Evolutionary conservation across 1,284 basidiomycete genomes (phyloP).

Genomic region (Cryptococcus jaspeensis): DNA sequence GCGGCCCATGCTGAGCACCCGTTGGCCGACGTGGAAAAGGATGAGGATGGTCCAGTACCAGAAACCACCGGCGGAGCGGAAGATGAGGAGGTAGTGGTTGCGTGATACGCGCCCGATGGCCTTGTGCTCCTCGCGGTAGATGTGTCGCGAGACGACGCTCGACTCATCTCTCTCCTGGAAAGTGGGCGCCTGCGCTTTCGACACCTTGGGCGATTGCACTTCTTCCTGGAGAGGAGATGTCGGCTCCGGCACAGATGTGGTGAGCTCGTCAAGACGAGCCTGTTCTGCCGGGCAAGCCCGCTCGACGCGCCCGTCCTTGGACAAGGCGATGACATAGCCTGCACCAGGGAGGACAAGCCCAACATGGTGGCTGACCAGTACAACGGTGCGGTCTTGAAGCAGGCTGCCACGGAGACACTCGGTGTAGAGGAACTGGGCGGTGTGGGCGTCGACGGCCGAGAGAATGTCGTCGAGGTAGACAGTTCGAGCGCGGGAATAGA

Average conservation of each 20-base stretch:
- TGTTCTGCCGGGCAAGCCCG: constrained; percentile 30
- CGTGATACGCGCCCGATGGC: constrained; percentile 53
- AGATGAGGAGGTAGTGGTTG: constrained; percentile 42
- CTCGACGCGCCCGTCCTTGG: constrained; percentile 53
- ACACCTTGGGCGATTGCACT: neutral
- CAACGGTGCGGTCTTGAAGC: constrained; percentile 63
- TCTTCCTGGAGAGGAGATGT: neutral
- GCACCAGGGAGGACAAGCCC: constrained; percentile 52
- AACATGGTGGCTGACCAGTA: constrained; percentile 74
- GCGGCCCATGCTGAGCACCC: constrained; percentile 23
- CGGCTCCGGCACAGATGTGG: neutral
- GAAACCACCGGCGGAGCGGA: constrained; percentile 45
- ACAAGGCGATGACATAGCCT: constrained; percentile 60
- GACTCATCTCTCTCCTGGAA: constrained; percentile 2
- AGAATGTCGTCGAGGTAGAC: constrained; percentile 55
- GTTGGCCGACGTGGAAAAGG: constrained; percentile 27
- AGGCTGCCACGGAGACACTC: constrained; percentile 55
- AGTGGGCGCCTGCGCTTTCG: neutral
- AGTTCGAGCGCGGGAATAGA: constrained; percentile 72
- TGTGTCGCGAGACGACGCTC: constrained; percentile 52
- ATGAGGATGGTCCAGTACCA: constrained; percentile 48
- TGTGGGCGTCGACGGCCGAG: constrained; percentile 51
- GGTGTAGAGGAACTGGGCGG: constrained; percentile 41
- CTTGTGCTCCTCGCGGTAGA: constrained; percentile 73
- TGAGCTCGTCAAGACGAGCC: neutral